A percentile compares a stretch with the other conserved stretches of the same genome.
Evolutionary conservation across 495 filamentous ascomycete genomes (phyloP).

Genomic region (Saxophila tyrrhenica): DNA sequence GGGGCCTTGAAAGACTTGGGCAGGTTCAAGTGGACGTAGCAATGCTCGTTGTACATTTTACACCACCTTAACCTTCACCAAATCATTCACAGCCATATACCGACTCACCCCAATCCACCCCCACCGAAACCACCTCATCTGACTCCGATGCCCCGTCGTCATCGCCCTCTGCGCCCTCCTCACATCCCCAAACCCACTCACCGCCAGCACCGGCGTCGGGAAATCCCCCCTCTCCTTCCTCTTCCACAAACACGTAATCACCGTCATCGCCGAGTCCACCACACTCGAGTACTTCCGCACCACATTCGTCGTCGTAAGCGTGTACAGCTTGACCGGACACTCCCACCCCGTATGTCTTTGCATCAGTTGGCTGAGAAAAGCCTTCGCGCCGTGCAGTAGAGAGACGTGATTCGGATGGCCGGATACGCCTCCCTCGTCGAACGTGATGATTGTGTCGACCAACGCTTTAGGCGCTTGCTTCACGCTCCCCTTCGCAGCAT

Average conservation of each 20-base stretch:
- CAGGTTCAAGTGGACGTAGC: too few species aligned
- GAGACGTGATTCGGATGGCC: slow-evolving; percentile 85
- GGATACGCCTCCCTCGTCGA: slow-evolving; percentile 70
- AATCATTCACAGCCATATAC: slow-evolving; percentile 93
- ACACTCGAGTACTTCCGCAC: slow-evolving; percentile 69
- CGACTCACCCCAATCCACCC: slow-evolving; percentile 84
- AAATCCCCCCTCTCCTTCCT: slow-evolving; percentile 28
- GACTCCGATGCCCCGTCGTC: slow-evolving; percentile 76
- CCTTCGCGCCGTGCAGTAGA: slow-evolving; percentile 67
- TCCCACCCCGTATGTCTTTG: slow-evolving; percentile 53
- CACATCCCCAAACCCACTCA: slow-evolving; percentile 51
- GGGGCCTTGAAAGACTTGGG: too few species aligned
- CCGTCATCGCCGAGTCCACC: slow-evolving; percentile 59
- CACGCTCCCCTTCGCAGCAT: slow-evolving; percentile 32
- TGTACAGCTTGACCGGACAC: slow-evolving; percentile 71
- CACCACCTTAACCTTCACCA: slow-evolving; percentile 50
- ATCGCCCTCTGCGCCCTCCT: slow-evolving; percentile 70
- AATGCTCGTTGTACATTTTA: too few species aligned
- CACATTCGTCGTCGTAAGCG: slow-evolving; percentile 57
- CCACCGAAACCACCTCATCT: slow-evolving; percentile 98
- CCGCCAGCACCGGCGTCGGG: slow-evolving; percentile 52
- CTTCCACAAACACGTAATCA: slow-evolving; percentile 33
- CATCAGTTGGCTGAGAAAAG: slow-evolving; percentile 54
- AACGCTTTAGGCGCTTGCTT: slow-evolving; percentile 36
- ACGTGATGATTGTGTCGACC: slow-evolving; percentile 79